These are phyloP conservation scores for Chlamydomonas urium DNA, from an alignment of 139 green algal species.

Conservation along the genomic window DNA sequence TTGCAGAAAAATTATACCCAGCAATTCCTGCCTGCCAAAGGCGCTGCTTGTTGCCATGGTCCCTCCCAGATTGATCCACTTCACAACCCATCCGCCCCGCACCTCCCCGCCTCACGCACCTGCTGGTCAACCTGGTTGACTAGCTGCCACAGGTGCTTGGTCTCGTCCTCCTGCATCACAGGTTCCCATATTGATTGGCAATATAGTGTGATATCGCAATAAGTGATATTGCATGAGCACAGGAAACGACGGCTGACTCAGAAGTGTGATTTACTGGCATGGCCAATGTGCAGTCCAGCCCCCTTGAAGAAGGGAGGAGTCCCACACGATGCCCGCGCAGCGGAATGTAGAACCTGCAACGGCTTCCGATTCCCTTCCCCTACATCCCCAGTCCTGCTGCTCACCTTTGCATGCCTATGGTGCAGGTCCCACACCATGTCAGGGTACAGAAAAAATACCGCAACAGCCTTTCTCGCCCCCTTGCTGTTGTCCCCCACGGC, in stretches of 20 bases:
- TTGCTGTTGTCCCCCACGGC: too few relatives aligned
- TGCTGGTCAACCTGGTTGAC: constrained; percentile 10
- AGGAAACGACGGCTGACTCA: not conserved
- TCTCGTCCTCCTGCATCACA: constrained; percentile 51
- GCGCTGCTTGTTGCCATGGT: too few relatives aligned
- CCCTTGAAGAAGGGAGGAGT: not conserved
- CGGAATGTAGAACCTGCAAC: not conserved
- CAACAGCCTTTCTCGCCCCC: constrained; percentile 9
- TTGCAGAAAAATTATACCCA: too few relatives aligned
- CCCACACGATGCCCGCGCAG: not conserved
- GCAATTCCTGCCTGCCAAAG: too few relatives aligned
- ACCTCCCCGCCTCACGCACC: too few relatives aligned
- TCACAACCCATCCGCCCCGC: too few relatives aligned
- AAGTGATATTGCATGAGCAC: not conserved
- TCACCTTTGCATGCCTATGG: not conserved
- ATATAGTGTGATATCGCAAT: not conserved
- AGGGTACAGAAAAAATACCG: constrained; percentile 21
- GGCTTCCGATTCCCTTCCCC: constrained; percentile 4
- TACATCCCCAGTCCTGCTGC: not conserved
- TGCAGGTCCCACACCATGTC: constrained; percentile 41
- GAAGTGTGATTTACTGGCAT: not conserved
- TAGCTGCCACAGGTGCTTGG: constrained; percentile 43
- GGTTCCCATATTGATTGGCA: not conserved
- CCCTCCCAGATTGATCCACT: too few relatives aligned
- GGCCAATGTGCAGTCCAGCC: not conserved